These are phyloP conservation scores for Apophysomyces ossiformis DNA, from an alignment of 371 early-diverging fungal species.

Conservation along the genomic window DNA sequence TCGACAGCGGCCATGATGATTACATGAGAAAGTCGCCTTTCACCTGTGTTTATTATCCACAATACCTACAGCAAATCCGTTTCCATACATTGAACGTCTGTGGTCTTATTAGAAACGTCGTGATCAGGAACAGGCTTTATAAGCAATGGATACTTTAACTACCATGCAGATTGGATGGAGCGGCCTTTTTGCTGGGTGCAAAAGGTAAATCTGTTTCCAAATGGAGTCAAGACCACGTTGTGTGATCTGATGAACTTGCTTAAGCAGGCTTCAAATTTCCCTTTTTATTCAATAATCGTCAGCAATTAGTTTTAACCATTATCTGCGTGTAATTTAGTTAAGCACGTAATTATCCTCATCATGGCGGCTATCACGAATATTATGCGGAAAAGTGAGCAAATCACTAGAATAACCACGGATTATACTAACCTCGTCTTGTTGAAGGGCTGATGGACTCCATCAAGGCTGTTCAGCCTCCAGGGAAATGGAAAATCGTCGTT, in stretches of 20 bases:
- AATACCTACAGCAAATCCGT: no score
- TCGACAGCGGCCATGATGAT: no score
- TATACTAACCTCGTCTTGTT: background rate
- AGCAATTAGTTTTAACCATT: background rate
- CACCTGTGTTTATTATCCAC: no score
- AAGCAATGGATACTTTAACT: no score
- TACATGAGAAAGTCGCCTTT: no score
- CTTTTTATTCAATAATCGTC: background rate
- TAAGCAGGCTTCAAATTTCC: background rate
- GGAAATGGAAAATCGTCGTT: slow-evolving; percentile 90
- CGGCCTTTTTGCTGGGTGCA: slow-evolving; percentile 5
- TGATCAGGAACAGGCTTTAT: no score
- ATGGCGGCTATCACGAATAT: slow-evolving; percentile 36
- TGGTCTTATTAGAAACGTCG: no score
- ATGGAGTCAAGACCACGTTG: slow-evolving; percentile 6
- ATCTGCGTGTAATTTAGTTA: background rate
- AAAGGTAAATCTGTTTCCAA: slow-evolving; percentile 2
- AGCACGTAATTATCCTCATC: slow-evolving; percentile 3
- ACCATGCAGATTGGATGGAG: no score
- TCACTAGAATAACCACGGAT: background rate
- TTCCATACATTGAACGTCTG: no score
- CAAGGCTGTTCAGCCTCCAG: slow-evolving; percentile 67
- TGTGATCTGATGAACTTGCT: background rate
- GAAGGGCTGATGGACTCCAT: slow-evolving; percentile 75
- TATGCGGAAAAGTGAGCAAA: slow-evolving; percentile 41